phyloP scores from a whole-genome alignment of 2,329 filamentous ascomycete genomes.

The Penicillium brevicompactum region DNA sequence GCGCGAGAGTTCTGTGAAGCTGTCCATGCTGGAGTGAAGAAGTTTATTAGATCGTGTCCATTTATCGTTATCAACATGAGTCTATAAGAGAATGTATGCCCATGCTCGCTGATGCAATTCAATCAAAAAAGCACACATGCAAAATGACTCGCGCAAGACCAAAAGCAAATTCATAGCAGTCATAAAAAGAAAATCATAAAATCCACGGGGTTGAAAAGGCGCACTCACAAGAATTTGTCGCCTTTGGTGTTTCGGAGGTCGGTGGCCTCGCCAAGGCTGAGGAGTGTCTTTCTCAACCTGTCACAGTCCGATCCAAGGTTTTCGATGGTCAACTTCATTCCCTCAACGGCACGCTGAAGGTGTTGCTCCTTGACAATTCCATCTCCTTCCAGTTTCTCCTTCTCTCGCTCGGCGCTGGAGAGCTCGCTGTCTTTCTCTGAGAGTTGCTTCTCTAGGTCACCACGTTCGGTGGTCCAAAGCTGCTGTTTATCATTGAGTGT shows the following conservation, averaged over 20 bases:
- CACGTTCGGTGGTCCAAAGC: conserved; percentile 35
- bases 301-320: conserved; percentile 55
- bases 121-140: conserved; percentile 13
- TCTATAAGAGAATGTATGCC: conserved; percentile 21
- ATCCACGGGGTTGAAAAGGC: conserved; percentile 27
- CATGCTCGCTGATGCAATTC: conserved; percentile 9
- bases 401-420: conserved; percentile 48
- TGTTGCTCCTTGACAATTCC: conserved; percentile 50
- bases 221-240: conserved; percentile 54
- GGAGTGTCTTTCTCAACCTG: conserved; percentile 52
- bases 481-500: conserved; percentile 35
- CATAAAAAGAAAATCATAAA: conserved; percentile 19
- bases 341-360: conserved; percentile 45
- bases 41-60: conserved; percentile 47
- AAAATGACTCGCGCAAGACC: conserved; percentile 25
- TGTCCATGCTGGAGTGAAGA: conserved; percentile 49
- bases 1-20: conserved; percentile 54
- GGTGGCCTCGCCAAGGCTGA: conserved; percentile 54
- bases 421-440: conserved; percentile 46
- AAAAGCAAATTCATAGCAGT: conserved; percentile 15
- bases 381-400: conserved; percentile 46
- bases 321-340: conserved; percentile 52
- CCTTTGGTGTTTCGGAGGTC: conserved; percentile 53
- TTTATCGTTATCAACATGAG: conserved; percentile 36
- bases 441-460: conserved; percentile 37